A percentile compares a stretch with the other conserved stretches of the same genome.
These are phyloP conservation scores for Corymbia calophylla DNA, from an alignment of 441 rosid genomes.

Conservation along the genomic window DNA sequence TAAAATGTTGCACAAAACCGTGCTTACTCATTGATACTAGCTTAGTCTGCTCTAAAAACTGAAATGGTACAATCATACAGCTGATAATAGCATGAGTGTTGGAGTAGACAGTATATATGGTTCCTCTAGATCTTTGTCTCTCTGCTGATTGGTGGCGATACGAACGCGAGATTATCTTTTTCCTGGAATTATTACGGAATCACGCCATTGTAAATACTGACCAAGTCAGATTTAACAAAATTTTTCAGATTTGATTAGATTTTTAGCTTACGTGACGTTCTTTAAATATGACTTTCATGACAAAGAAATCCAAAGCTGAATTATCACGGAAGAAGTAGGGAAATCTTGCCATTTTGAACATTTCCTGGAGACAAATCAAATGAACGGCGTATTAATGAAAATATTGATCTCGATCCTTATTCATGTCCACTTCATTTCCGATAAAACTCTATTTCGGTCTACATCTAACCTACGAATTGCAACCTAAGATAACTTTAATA, in stretches of 20 bases:
- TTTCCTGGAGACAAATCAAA: not conserved
- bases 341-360: not conserved
- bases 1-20: slow-evolving; percentile 19
- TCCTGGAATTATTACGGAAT: too few relatives aligned
- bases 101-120: too few relatives aligned
- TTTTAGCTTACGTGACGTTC: not conserved
- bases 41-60: too few relatives aligned
- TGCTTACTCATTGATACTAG: too few relatives aligned
- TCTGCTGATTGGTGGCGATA: too few relatives aligned
- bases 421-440: not conserved
- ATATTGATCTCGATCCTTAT: not conserved
- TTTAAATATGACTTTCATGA: not conserved
- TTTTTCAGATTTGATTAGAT: too few relatives aligned
- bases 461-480: not conserved
- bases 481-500: not conserved
- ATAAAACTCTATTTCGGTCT: not conserved
- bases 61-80: too few relatives aligned
- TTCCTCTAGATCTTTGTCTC: too few relatives aligned
- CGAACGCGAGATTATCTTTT: too few relatives aligned
- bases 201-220: too few relatives aligned
- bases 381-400: not conserved
- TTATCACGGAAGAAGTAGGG: not conserved
- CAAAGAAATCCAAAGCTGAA: not conserved
- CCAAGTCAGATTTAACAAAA: too few relatives aligned
- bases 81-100: too few relatives aligned